Evolutionary conservation across 495 filamentous ascomycete genomes (phyloP).

Genomic region (Podospora fimiseda): DNA sequence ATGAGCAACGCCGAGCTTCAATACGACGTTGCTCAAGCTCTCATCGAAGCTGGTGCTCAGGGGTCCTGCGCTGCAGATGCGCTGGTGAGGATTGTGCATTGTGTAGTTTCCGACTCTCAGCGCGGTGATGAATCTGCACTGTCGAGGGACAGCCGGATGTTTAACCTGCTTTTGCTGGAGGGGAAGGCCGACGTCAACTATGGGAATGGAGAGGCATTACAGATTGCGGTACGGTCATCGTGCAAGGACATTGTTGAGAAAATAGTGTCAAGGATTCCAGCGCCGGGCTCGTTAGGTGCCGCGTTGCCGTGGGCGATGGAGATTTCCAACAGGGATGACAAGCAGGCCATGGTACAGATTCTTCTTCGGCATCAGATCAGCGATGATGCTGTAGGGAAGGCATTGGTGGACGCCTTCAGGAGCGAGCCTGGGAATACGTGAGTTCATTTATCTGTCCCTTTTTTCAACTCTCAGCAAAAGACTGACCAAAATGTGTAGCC

Average conservation of each 20-base stretch:
- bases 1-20: conserved; percentile 10
- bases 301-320: conserved; percentile 23
- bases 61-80: conserved; percentile 21
- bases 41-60: conserved; percentile 20
- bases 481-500: conserved; percentile 4
- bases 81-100: conserved; percentile 17
- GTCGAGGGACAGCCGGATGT: conserved; percentile 25
- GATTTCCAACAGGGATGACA: conserved; percentile 4
- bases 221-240: conserved; percentile 27
- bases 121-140: conserved; percentile 3
- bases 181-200: conserved; percentile 39
- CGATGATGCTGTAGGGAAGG: conserved; percentile 26
- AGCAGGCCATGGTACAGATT: conserved; percentile 13
- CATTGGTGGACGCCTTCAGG: conserved; percentile 31
- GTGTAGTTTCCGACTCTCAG: conserved; percentile 4
- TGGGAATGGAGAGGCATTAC: conserved; percentile 29
- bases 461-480: not conserved
- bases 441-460: conserved; percentile 1
- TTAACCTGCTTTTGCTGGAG: conserved; percentile 32
- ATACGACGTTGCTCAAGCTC: conserved; percentile 13
- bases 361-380: conserved; percentile 20
- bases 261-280: conserved; percentile 27
- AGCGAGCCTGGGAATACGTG: conserved; percentile 21
- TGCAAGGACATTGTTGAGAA: conserved; percentile 28
- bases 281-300: conserved; percentile 22